Conservation (phyloP, 768 basidiomycete species). For the Lactarius indigo region DNA sequence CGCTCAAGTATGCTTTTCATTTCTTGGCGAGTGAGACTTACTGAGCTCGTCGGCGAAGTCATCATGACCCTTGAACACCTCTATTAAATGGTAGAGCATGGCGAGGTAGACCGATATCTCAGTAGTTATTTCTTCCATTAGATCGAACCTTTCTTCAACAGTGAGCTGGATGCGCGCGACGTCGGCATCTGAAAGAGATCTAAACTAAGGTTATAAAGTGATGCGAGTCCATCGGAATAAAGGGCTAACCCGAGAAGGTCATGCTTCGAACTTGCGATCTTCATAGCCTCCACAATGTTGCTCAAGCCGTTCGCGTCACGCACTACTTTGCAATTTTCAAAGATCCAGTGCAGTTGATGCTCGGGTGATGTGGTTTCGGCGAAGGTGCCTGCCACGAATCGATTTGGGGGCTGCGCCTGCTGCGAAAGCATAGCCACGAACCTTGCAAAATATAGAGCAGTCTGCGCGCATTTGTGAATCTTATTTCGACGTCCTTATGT, state of each 20-base stretch:
- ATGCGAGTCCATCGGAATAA: not conserved
- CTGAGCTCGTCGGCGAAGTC: slow-evolving; percentile 96
- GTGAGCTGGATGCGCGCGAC: slow-evolving; percentile 69
- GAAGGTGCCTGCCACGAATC: slow-evolving; percentile 63
- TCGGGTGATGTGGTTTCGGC: slow-evolving; percentile 89
- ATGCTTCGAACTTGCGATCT: slow-evolving; percentile 84
- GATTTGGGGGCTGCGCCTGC: slow-evolving; percentile 12
- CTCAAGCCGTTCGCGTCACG: slow-evolving; percentile 79
- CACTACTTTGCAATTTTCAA: slow-evolving; percentile 88
- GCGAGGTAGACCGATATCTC: slow-evolving; percentile 93
- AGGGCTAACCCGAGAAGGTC: slow-evolving; percentile 66
- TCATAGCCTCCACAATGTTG: slow-evolving; percentile 82
- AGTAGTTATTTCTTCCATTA: slow-evolving; percentile 86
- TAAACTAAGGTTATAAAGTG: slow-evolving; percentile 32
- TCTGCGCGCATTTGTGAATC: slow-evolving; percentile 82
- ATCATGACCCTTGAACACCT: slow-evolving; percentile 89
- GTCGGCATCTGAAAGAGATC: slow-evolving; percentile 73
- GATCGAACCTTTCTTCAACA: slow-evolving; percentile 65
- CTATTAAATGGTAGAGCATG: slow-evolving; percentile 93
- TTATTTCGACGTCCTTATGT: slow-evolving; percentile 76
- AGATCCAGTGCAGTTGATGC: slow-evolving; percentile 93
- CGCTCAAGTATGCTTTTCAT: slow-evolving; percentile 11
- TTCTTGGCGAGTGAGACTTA: slow-evolving; percentile 41
- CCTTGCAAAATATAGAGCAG: slow-evolving; percentile 94
- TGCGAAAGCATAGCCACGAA: slow-evolving; percentile 30